These are phyloP conservation scores for Candida insectalens DNA, from an alignment of 805 yeast genomes.

Conservation along the genomic window DNA sequence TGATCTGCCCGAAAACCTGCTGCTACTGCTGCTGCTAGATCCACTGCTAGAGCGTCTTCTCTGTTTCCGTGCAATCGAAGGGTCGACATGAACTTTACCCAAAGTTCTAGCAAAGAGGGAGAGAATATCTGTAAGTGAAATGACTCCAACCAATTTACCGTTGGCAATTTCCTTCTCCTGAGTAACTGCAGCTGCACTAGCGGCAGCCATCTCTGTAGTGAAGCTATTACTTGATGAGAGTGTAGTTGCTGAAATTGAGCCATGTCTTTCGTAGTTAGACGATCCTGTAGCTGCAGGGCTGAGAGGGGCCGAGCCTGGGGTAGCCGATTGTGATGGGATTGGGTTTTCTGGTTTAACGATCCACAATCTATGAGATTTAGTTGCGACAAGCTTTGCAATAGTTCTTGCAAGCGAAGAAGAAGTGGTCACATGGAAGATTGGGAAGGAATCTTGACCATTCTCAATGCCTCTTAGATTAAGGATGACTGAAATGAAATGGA, in stretches of 20 bases:
- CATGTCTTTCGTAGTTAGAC: constrained; percentile 3
- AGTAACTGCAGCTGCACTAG: constrained; percentile 5
- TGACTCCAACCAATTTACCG: constrained; percentile 84
- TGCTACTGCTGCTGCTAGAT: constrained; percentile 26
- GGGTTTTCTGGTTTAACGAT: constrained; percentile 48
- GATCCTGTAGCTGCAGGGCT: constrained; percentile 3
- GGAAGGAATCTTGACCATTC: constrained; percentile 93
- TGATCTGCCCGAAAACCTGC: too few species aligned
- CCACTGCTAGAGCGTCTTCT: constrained; percentile 54
- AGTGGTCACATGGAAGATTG: constrained; percentile 86
- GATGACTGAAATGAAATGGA: constrained; percentile 81
- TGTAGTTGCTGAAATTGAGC: constrained; percentile 3
- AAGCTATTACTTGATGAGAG: constrained; percentile 2
- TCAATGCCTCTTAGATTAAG: constrained; percentile 82
- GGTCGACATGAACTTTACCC: constrained; percentile 67
- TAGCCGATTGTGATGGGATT: constrained; percentile 7
- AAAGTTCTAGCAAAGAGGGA: constrained; percentile 68
- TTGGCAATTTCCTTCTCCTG: constrained; percentile 34
- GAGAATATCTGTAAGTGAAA: constrained; percentile 83
- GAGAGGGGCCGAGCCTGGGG: constrained; percentile 1
- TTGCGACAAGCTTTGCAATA: constrained; percentile 90
- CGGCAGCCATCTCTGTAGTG: constrained; percentile 3
- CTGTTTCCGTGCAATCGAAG: constrained; percentile 79
- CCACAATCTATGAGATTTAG: constrained; percentile 87
- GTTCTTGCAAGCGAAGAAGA: constrained; percentile 77